Conservation (phyloP, 768 basidiomycete species). For the Lanmaoa rubissima region DNA sequence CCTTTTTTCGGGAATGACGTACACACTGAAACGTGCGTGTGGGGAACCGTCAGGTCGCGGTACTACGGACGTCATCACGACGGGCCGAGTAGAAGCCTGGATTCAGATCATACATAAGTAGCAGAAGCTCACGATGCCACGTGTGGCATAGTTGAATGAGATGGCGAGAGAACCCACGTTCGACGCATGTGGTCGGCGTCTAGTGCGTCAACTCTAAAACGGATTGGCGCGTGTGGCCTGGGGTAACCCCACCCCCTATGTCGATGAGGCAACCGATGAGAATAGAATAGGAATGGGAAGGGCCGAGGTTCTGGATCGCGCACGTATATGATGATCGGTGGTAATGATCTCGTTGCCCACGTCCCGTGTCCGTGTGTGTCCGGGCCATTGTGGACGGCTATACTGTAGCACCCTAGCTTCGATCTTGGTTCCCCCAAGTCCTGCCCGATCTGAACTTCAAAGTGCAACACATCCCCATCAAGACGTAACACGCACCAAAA, state of each 20-base stretch:
- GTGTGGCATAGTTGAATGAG: neutral
- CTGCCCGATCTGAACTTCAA: no score
- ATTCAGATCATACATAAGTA: neutral
- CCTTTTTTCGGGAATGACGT: neutral
- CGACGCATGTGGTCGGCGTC: neutral
- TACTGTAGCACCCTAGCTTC: neutral
- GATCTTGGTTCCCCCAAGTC: neutral
- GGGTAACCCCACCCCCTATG: neutral
- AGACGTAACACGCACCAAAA: neutral
- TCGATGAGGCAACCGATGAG: neutral
- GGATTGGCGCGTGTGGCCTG: neutral
- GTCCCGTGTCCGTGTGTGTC: neutral
- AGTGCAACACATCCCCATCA: neutral
- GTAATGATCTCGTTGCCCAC: neutral
- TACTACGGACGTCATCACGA: neutral
- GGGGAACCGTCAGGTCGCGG: neutral
- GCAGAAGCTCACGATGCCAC: neutral
- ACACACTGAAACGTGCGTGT: neutral
- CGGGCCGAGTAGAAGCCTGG: neutral
- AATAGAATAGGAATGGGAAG: neutral
- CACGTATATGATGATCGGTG: neutral
- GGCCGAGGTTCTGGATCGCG: neutral
- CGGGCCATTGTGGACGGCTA: neutral
- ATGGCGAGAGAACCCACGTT: neutral
- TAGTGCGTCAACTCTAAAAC: neutral